These are phyloP conservation scores for Paraphaeosphaeria sporulosa DNA, from an alignment of 2,329 filamentous ascomycete species.

Conservation along the genomic window DNA sequence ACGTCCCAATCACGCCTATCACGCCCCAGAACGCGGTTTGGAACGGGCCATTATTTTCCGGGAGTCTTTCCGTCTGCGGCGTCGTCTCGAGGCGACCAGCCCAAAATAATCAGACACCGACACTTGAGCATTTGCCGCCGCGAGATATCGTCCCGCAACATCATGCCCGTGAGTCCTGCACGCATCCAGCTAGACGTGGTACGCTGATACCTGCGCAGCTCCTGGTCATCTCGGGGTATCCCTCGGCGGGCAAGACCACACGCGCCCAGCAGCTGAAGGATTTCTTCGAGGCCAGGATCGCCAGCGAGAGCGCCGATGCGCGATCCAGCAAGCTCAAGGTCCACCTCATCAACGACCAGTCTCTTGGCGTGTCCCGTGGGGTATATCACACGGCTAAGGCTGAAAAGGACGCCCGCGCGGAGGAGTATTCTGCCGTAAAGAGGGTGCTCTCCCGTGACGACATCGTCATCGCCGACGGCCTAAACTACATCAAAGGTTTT, in stretches of 20 bases:
- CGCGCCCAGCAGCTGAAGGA: constrained; percentile 69
- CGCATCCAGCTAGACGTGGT: constrained; percentile 12
- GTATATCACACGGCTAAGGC: constrained; percentile 80
- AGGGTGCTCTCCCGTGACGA: constrained; percentile 74
- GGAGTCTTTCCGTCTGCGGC: constrained; percentile 7
- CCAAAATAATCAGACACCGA: constrained; percentile 1
- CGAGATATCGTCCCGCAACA: not conserved
- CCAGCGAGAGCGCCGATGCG: constrained; percentile 54
- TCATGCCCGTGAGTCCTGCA: constrained; percentile 36
- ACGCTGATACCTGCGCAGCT: constrained; percentile 55
- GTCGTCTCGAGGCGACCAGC: constrained; percentile 26
- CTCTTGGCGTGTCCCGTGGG: constrained; percentile 71
- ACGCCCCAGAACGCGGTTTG: not conserved
- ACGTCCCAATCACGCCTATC: constrained; percentile 1
- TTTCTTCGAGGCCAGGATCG: constrained; percentile 68
- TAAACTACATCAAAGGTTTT: constrained; percentile 92
- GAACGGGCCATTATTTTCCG: constrained; percentile 16
- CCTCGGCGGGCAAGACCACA: constrained; percentile 69
- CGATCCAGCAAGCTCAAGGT: constrained; percentile 66
- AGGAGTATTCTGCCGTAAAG: constrained; percentile 80
- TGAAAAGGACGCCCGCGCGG: constrained; percentile 83
- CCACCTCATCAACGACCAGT: constrained; percentile 77
- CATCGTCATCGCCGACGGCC: constrained; percentile 79
- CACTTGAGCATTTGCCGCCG: not conserved
- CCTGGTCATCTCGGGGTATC: constrained; percentile 68